Conservation (phyloP, 2,329 filamentous ascomycete species). For the Neocucurbitaria cava region DNA sequence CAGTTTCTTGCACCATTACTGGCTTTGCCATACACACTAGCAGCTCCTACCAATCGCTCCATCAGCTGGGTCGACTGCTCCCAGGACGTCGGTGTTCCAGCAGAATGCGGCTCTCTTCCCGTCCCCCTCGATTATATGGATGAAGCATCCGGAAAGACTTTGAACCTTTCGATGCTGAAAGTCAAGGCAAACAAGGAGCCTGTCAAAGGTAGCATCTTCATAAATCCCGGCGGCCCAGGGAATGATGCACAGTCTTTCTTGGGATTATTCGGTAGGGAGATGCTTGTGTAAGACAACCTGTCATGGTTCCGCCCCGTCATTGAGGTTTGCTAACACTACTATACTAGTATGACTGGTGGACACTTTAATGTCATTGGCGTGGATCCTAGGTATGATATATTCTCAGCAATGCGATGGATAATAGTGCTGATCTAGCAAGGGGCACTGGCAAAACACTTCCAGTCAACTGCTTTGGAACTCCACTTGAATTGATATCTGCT, state of each 20-base stretch:
- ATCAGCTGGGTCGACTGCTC: not conserved
- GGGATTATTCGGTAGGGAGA: constrained; percentile 14
- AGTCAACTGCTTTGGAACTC: not conserved
- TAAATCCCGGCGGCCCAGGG: constrained; percentile 59
- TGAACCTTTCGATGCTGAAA: not conserved
- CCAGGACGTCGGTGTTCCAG: not conserved
- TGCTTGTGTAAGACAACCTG: not conserved
- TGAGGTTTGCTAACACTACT: constrained; percentile 49
- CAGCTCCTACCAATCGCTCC: not conserved
- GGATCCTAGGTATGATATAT: constrained; percentile 36
- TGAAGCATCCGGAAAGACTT: not conserved
- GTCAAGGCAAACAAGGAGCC: not conserved
- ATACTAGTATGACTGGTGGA: constrained; percentile 47
- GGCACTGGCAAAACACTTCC: not conserved
- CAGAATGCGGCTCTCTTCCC: not conserved
- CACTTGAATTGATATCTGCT: constrained; percentile 11
- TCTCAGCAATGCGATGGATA: not conserved
- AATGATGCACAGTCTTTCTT: constrained; percentile 49
- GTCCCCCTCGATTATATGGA: not conserved
- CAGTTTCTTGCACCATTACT: too few relatives aligned
- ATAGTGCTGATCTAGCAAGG: not conserved
- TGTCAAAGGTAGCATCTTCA: constrained; percentile 40
- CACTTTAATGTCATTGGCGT: constrained; percentile 22
- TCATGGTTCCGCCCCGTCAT: too few relatives aligned
- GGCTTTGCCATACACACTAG: too few relatives aligned